A percentile compares a stretch with the other conserved stretches of the same genome.
Conservation (phyloP, 768 basidiomycete species). For the Phylloporus arenicola region DNA sequence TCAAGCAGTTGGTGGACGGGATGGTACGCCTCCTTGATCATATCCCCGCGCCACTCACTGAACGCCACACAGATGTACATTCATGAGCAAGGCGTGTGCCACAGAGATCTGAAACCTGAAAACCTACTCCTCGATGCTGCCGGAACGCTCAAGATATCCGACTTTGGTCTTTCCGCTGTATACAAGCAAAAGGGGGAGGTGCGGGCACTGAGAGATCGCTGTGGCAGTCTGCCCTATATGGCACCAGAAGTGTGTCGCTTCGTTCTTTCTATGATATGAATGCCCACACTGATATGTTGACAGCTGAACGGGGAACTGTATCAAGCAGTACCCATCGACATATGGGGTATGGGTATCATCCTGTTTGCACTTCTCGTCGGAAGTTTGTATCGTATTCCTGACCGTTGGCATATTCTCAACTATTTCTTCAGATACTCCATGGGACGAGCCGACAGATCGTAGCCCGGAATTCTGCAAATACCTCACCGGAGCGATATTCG, state of each 20-base stretch:
- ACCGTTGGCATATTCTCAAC: background rate
- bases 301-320: conserved; percentile 74
- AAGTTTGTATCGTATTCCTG: conserved; percentile 48
- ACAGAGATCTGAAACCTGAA: conserved; percentile 96
- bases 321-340: conserved; percentile 87
- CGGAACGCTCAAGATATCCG: conserved; percentile 87
- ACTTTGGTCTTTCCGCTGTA: conserved; percentile 91
- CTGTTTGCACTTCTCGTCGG: conserved; percentile 87
- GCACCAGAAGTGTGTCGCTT: conserved; percentile 73
- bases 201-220: conserved; percentile 69
- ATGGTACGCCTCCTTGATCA: conserved; percentile 47
- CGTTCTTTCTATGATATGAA: background rate
- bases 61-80: conserved; percentile 59
- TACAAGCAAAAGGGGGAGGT: conserved; percentile 83
- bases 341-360: conserved; percentile 95
- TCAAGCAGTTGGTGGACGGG: conserved; percentile 77
- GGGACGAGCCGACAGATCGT: conserved; percentile 86
- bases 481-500: conserved; percentile 64
- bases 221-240: conserved; percentile 91
- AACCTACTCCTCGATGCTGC: conserved; percentile 82
- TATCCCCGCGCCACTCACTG: background rate
- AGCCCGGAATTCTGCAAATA: conserved; percentile 81
- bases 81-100: conserved; percentile 86
- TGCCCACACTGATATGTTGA: background rate
- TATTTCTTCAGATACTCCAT: conserved; percentile 74